phyloP scores from a whole-genome alignment of 768 basidiomycete genomes.

The Mycena crocata region DNA sequence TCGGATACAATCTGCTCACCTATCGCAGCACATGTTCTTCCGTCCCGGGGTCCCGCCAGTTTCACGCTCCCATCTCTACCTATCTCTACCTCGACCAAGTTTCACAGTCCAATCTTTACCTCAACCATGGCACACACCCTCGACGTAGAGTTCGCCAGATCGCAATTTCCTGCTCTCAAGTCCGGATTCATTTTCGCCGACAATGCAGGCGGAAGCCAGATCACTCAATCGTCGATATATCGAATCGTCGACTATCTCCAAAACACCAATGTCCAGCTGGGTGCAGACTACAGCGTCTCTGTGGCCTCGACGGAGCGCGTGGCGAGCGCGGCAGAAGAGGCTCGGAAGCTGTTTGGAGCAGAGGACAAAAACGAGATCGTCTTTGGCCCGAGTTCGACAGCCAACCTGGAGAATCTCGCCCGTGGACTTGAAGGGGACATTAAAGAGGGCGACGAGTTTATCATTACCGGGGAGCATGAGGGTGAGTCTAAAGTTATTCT shows the following conservation, averaged over 20 bases:
- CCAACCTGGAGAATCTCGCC: slow-evolving; percentile 77
- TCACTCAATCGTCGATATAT: slow-evolving; percentile 58
- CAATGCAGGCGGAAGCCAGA: slow-evolving; percentile 81
- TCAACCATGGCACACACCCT: slow-evolving; percentile 39
- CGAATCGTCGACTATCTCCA: slow-evolving; percentile 74
- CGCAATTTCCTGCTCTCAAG: slow-evolving; percentile 71
- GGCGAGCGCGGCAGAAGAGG: slow-evolving; percentile 60
- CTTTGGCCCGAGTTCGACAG: slow-evolving; percentile 74
- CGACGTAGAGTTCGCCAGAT: slow-evolving; percentile 63
- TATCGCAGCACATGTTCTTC: slow-evolving; percentile 5
- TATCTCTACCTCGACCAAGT: background rate
- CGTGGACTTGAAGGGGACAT: slow-evolving; percentile 69
- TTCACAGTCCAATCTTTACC: too few relatives aligned
- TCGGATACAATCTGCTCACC: background rate
- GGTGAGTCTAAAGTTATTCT: slow-evolving; percentile 51
- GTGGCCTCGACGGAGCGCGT: slow-evolving; percentile 61
- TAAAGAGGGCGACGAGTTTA: slow-evolving; percentile 74
- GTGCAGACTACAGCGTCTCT: slow-evolving; percentile 75
- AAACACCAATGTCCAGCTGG: slow-evolving; percentile 80
- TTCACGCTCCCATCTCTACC: background rate
- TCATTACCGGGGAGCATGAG: slow-evolving; percentile 86
- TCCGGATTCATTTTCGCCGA: slow-evolving; percentile 76
- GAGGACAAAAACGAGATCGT: slow-evolving; percentile 70
- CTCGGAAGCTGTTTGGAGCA: slow-evolving; percentile 74
- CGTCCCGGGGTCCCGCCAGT: background rate